phyloP scores from a whole-genome alignment of 2,329 filamentous ascomycete species.

The Clonostachys rhizophaga region DNA sequence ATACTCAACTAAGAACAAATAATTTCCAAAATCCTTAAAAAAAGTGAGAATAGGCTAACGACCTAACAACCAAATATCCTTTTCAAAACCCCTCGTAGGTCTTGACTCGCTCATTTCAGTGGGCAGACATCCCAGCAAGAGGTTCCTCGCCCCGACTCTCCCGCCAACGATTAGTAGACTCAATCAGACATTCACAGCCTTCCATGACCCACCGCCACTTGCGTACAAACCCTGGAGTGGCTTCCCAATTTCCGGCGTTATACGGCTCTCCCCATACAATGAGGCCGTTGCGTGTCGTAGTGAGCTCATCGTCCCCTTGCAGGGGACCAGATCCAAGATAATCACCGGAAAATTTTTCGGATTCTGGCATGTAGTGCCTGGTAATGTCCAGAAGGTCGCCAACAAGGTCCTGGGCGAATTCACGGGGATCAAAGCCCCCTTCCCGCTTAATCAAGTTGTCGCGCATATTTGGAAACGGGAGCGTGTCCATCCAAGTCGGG shows the following conservation, averaged over 20 bases:
- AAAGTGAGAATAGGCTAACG: too few relatives aligned
- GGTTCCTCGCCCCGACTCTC: not conserved
- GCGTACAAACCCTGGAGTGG: slow-evolving; percentile 10
- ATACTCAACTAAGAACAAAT: too few relatives aligned
- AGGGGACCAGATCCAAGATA: not conserved
- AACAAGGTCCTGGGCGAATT: not conserved
- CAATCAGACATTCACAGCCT: slow-evolving; percentile 9
- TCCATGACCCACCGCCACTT: slow-evolving; percentile 13
- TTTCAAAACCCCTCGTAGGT: too few relatives aligned
- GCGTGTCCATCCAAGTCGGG: not conserved
- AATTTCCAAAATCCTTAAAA: too few relatives aligned
- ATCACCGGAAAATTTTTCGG: not conserved
- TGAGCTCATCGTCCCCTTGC: not conserved
- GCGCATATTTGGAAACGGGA: not conserved
- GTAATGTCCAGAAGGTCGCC: not conserved
- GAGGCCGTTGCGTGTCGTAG: not conserved
- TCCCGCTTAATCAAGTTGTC: not conserved
- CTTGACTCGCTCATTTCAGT: too few relatives aligned
- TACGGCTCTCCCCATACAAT: not conserved
- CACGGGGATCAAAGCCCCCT: not conserved
- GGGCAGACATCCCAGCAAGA: not conserved
- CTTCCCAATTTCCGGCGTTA: slow-evolving; percentile 10
- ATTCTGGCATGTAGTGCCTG: too few relatives aligned
- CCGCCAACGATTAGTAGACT: not conserved
- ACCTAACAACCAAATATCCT: too few relatives aligned